Conservation (phyloP, 352 stramenopile genomes). For the Globisporangium radiosum region DNA sequence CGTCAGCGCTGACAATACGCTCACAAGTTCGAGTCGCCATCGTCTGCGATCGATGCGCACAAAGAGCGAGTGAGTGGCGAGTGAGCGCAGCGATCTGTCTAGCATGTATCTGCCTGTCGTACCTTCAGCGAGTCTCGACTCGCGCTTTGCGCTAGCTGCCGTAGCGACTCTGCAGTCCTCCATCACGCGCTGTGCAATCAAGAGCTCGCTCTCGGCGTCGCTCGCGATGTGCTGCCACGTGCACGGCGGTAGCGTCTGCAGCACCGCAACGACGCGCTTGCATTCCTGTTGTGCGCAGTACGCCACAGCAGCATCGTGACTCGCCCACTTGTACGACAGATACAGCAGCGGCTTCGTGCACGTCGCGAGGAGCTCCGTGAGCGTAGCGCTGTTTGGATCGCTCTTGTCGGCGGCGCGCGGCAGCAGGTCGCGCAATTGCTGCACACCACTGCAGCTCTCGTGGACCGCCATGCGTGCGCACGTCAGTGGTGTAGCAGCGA, state of each 20-base stretch:
- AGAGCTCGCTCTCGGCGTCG: constrained; percentile 26
- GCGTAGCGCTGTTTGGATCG: background rate
- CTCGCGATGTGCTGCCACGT: constrained; percentile 28
- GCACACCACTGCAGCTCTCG: constrained; percentile 18
- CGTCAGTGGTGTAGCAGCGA: background rate
- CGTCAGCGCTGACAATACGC: too few species aligned
- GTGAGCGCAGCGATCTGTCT: too few species aligned
- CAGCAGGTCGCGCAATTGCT: constrained; percentile 17
- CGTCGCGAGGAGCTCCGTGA: constrained; percentile 10
- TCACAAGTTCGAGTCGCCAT: too few species aligned
- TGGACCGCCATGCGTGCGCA: background rate
- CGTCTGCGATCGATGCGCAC: too few species aligned
- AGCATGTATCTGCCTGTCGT: too few species aligned
- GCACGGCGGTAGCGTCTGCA: constrained; percentile 30
- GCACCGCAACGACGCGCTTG: constrained; percentile 14
- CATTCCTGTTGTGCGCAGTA: constrained; percentile 42
- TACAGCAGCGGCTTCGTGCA: constrained; percentile 32
- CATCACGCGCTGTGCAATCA: constrained; percentile 38
- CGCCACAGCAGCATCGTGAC: constrained; percentile 14
- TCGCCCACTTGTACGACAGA: constrained; percentile 26
- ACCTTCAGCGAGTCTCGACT: too few species aligned
- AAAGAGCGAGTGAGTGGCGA: too few species aligned
- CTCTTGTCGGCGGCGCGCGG: constrained; percentile 11
- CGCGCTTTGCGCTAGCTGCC: too few species aligned
- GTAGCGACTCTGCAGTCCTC: constrained; percentile 22